Percentiles rank a stretch among this genome's conserved stretches.
Conservation (phyloP, 129 eudicot species). For the Flaveria bidentis region DNA sequence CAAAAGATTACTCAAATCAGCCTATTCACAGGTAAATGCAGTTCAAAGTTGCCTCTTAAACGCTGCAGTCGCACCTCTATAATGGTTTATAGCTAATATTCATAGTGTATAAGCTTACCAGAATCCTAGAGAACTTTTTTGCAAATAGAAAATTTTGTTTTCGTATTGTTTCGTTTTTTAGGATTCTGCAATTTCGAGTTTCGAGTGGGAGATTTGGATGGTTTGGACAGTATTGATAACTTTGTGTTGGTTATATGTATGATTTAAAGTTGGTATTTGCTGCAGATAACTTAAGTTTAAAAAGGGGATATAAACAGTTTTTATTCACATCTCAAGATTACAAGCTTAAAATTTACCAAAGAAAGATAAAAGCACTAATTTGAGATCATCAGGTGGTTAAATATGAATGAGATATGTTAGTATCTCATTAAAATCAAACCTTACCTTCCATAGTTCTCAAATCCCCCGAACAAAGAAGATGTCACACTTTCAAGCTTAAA, state of each 20-base stretch:
- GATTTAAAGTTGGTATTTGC: neutral
- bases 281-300: neutral
- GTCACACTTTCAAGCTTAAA: constrained; percentile 15
- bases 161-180: no score
- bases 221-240: no score
- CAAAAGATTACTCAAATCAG: neutral
- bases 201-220: neutral
- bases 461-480: constrained; percentile 12
- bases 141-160: no score
- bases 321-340: constrained; percentile 34
- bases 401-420: constrained; percentile 14
- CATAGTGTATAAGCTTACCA: no score
- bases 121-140: no score
- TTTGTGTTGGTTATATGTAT: neutral
- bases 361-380: constrained; percentile 22
- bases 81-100: no score
- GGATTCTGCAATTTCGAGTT: no score
- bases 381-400: constrained; percentile 31
- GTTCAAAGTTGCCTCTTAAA: no score
- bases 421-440: constrained; percentile 31
- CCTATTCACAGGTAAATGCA: neutral
- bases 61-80: no score
- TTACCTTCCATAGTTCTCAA: constrained; percentile 26
- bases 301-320: constrained; percentile 6
- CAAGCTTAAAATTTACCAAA: constrained; percentile 25